These are phyloP conservation scores for Penicillium goetzii DNA, from an alignment of 495 filamentous ascomycete genomes.

Conservation along the genomic window DNA sequence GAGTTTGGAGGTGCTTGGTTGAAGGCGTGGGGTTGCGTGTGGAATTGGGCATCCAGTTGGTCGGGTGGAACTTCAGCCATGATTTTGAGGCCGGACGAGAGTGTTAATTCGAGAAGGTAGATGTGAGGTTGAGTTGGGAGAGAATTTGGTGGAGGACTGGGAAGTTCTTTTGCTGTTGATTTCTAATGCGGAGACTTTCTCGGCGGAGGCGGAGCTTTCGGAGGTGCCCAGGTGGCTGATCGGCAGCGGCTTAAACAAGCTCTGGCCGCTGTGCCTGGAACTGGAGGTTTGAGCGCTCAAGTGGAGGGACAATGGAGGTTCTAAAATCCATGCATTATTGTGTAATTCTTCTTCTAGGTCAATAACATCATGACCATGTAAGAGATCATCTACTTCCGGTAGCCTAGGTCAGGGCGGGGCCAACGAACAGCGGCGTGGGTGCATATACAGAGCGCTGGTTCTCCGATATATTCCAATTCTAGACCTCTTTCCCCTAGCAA, in stretches of 20 bases:
- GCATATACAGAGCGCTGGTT: too few species aligned
- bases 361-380: too few species aligned
- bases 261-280: not conserved
- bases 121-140: not conserved
- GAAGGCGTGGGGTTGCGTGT: slow-evolving; percentile 24
- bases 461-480: too few species aligned
- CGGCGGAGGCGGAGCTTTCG: slow-evolving; percentile 16
- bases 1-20: slow-evolving; percentile 28
- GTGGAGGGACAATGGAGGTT: too few species aligned
- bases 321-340: too few species aligned
- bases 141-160: not conserved
- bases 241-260: not conserved
- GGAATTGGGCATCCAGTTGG: slow-evolving; percentile 17
- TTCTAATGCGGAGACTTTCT: slow-evolving; percentile 29
- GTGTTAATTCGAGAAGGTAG: not conserved
- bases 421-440: too few species aligned
- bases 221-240: slow-evolving; percentile 11
- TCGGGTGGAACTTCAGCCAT: slow-evolving; percentile 32
- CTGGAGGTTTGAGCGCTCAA: too few species aligned
- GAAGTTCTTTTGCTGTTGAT: slow-evolving; percentile 18
- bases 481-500: too few species aligned
- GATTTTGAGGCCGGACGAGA: not conserved
- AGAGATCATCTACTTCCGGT: too few species aligned
- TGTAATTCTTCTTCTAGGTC: too few species aligned
- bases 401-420: too few species aligned